These are phyloP conservation scores for Tricholoma terreum DNA, from an alignment of 768 basidiomycete genomes.

Conservation along the genomic window DNA sequence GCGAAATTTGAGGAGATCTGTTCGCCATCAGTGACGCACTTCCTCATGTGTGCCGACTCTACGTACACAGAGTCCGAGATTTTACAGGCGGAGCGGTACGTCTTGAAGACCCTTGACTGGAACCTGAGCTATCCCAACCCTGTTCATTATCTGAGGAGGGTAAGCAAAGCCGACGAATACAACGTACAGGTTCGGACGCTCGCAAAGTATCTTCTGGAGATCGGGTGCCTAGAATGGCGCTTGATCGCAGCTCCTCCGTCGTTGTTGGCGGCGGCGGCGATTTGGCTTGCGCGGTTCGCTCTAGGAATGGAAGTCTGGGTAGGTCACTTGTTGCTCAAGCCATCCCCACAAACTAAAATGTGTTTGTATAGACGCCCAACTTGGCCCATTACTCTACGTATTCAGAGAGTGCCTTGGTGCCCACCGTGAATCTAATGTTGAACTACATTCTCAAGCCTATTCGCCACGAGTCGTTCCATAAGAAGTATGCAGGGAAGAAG, in stretches of 20 bases:
- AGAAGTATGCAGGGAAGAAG: constrained; percentile 85
- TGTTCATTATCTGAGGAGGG: constrained; percentile 86
- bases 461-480: constrained; percentile 74
- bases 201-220: constrained; percentile 93
- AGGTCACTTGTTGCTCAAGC: constrained; percentile 25
- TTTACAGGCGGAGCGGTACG: constrained; percentile 75
- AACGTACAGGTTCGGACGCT: constrained; percentile 89
- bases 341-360: constrained; percentile 5
- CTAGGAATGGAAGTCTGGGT: constrained; percentile 89
- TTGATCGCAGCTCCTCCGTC: constrained; percentile 82
- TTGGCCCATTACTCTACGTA: constrained; percentile 87
- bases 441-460: constrained; percentile 78
- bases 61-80: constrained; percentile 82
- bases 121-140: constrained; percentile 92
- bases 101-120: constrained; percentile 91
- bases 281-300: constrained; percentile 86
- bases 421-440: constrained; percentile 82
- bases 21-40: constrained; percentile 86
- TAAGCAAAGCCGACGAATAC: constrained; percentile 96
- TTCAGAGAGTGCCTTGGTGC: constrained; percentile 72
- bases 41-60: constrained; percentile 81
- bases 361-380: constrained; percentile 62
- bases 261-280: constrained; percentile 81
- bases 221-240: constrained; percentile 83
- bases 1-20: constrained; percentile 97